Conservation (phyloP, 1,139 yeast species). For the Diutina scorzettiae region DNA sequence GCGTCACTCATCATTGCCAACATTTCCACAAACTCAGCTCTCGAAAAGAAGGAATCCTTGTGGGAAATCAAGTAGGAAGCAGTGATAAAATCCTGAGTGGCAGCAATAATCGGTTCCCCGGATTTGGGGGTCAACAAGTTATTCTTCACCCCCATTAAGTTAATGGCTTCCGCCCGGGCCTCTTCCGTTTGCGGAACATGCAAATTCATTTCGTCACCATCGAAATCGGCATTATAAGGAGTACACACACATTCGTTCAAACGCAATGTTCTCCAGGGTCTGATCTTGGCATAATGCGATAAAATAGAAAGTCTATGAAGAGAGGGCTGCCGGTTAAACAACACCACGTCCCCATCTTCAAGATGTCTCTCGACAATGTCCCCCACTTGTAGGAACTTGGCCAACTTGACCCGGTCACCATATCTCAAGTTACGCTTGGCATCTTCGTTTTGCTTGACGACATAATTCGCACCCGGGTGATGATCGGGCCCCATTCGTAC, state of each 20-base stretch:
- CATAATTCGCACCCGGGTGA: slow-evolving; percentile 95
- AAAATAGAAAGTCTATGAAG: slow-evolving; percentile 88
- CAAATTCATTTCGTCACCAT: slow-evolving; percentile 98
- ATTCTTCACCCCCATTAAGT: slow-evolving; percentile 95
- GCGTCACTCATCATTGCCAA: slow-evolving; percentile 97
- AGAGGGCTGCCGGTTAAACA: slow-evolving; percentile 97
- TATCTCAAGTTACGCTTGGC: slow-evolving; percentile 82
- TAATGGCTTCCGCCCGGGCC: slow-evolving; percentile 96
- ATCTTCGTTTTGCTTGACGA: slow-evolving; percentile 70
- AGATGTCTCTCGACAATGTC: slow-evolving; percentile 96
- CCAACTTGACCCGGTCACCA: slow-evolving; percentile 74
- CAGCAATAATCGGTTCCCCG: slow-evolving; percentile 98
- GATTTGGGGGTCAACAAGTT: slow-evolving; percentile 91
- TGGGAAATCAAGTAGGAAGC: slow-evolving; percentile 89
- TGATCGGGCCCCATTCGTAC: slow-evolving; percentile 75
- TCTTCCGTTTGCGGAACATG: slow-evolving; percentile 99
- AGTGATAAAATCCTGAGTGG: slow-evolving; percentile 97
- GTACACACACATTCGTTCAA: slow-evolving; percentile 98
- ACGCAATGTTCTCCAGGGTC: slow-evolving; percentile 98
- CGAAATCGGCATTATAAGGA: slow-evolving; percentile 98
- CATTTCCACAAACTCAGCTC: slow-evolving; percentile 73
- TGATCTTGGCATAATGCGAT: slow-evolving; percentile 88
- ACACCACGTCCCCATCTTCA: slow-evolving; percentile 92
- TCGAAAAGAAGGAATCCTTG: slow-evolving; percentile 85
- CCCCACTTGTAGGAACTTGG: slow-evolving; percentile 68